Conservation (phyloP, 768 basidiomycete species). For the Hysterangium stoloniferum region DNA sequence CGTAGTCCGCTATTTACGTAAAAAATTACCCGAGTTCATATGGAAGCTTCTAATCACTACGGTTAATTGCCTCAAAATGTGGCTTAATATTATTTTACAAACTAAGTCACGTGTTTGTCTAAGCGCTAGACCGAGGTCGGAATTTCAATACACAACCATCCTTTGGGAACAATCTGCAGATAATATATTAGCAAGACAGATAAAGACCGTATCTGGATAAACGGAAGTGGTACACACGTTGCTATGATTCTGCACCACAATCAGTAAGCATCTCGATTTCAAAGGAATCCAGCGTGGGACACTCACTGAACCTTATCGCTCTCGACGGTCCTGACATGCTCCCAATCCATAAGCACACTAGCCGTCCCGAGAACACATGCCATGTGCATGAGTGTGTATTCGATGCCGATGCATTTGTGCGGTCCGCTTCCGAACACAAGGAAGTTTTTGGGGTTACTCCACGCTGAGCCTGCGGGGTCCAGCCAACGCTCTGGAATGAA, state of each 20-base stretch:
- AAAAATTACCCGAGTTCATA: too few species aligned
- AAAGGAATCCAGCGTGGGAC: not conserved
- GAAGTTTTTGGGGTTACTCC: conserved; percentile 86
- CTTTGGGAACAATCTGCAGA: conserved; percentile 73
- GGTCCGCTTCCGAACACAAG: conserved; percentile 93
- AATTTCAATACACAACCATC: conserved; percentile 83
- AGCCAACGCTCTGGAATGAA: conserved; percentile 92
- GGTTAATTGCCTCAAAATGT: too few species aligned
- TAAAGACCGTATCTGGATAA: not conserved
- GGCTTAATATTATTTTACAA: too few species aligned
- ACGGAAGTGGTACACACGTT: conserved; percentile 35
- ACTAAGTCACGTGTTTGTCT: too few species aligned
- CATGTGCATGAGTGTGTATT: conserved; percentile 92
- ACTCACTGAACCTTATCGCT: conserved; percentile 80
- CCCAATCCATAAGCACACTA: conserved; percentile 70
- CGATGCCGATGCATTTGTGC: conserved; percentile 85
- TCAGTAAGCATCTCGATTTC: not conserved
- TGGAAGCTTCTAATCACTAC: too few species aligned
- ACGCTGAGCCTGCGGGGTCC: conserved; percentile 69
- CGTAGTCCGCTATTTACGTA: too few species aligned
- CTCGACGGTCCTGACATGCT: conserved; percentile 74
- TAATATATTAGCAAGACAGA: not conserved
- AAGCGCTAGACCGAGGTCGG: conserved; percentile 56
- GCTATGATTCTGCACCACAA: conserved; percentile 65
- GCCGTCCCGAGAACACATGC: conserved; percentile 81